phyloP scores from a whole-genome alignment of 225 moss, liverwort and hornwort species.

The Sphagnum contortum region DNA sequence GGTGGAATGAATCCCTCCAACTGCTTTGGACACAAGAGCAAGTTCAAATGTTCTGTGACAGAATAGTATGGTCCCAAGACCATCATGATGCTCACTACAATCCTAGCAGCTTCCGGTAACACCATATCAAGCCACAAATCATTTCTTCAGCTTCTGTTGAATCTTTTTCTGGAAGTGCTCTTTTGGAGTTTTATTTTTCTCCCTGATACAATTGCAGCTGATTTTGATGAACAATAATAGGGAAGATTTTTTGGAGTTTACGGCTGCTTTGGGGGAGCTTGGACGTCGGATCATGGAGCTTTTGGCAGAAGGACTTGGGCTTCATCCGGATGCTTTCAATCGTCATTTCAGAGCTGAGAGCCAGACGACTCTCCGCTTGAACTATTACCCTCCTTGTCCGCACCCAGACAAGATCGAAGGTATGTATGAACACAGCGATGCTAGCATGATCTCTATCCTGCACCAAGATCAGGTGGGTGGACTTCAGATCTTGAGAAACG shows the following conservation, averaged over 20 bases:
- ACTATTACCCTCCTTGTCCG: conserved; percentile 33
- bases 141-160: background rate
- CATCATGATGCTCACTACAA: no score
- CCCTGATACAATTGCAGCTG: background rate
- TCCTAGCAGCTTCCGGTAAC: no score
- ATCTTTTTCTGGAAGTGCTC: background rate
- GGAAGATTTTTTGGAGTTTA: background rate
- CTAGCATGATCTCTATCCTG: conserved; percentile 26
- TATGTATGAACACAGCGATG: conserved; percentile 20
- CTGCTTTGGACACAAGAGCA: background rate
- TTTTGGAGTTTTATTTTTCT: background rate
- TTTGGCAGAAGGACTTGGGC: conserved; percentile 1
- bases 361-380: background rate
- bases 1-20: background rate
- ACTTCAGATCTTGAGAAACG: conserved; percentile 22
- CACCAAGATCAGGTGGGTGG: conserved; percentile 33
- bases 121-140: no score
- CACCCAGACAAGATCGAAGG: conserved; percentile 23
- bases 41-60: background rate
- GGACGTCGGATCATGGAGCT: conserved; percentile 1
- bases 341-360: background rate
- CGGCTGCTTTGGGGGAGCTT: background rate
- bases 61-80: background rate
- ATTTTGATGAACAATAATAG: background rate
- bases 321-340: background rate